Conservation (phyloP, 2,329 filamentous ascomycete genomes). For the Verticillium nubilum region DNA sequence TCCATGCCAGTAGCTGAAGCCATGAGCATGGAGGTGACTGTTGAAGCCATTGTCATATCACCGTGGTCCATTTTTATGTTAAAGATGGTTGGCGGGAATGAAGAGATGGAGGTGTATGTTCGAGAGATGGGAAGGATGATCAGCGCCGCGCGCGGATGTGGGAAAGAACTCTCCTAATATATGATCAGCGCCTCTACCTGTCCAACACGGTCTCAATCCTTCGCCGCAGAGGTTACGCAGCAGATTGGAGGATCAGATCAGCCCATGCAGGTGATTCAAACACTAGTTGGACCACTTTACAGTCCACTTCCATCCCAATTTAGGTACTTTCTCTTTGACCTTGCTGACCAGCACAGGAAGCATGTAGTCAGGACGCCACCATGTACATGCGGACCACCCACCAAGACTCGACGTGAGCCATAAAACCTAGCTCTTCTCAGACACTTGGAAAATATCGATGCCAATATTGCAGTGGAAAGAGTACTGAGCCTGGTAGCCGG, state of each 20-base stretch:
- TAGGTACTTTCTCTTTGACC: not conserved
- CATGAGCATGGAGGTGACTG: constrained; percentile 5
- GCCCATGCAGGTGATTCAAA: not conserved
- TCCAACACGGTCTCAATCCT: not conserved
- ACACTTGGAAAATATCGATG: too few relatives aligned
- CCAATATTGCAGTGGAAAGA: too few relatives aligned
- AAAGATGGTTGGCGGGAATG: not conserved
- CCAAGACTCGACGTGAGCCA: too few relatives aligned
- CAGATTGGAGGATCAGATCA: not conserved
- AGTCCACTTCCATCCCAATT: not conserved
- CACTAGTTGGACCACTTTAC: not conserved
- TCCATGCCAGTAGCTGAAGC: constrained; percentile 7
- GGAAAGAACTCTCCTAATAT: not conserved
- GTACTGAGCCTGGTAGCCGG: too few relatives aligned
- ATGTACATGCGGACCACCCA: not conserved
- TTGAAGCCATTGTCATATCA: constrained; percentile 5
- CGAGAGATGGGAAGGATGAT: not conserved
- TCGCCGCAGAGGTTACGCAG: not conserved
- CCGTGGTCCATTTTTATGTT: not conserved
- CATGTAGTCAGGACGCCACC: not conserved
- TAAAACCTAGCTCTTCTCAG: too few relatives aligned
- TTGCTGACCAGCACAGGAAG: not conserved
- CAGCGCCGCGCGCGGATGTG: too few relatives aligned
- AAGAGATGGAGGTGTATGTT: not conserved
- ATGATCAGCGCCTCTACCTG: not conserved